Conservation (phyloP, 768 basidiomycete genomes). For the Tricholoma bakamatsutake region DNA sequence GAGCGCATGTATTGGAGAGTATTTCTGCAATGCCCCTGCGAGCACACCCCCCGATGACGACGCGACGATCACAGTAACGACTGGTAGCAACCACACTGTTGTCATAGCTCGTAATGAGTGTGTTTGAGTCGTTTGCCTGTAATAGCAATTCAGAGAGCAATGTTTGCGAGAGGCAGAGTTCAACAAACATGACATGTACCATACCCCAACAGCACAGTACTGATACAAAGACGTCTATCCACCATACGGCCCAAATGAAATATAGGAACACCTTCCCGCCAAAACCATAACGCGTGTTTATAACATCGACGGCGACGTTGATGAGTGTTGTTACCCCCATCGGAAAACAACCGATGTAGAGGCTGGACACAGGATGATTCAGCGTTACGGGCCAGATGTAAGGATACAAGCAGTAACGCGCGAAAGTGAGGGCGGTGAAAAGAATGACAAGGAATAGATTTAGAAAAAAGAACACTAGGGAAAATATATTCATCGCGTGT, state of each 20-base stretch:
- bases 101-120: conserved; percentile 55
- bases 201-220: conserved; percentile 53
- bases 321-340: conserved; percentile 54
- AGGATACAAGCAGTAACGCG: conserved; percentile 37
- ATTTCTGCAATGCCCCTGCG: conserved; percentile 38
- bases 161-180: not conserved
- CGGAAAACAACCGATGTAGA: conserved; percentile 37
- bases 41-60: conserved; percentile 62
- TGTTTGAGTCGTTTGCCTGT: conserved; percentile 49
- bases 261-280: conserved; percentile 46
- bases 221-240: conserved; percentile 51
- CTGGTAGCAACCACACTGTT: conserved; percentile 67
- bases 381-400: conserved; percentile 41
- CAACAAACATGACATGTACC: conserved; percentile 59
- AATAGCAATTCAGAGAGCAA: not conserved
- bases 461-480: conserved; percentile 25
- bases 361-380: conserved; percentile 41
- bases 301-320: conserved; percentile 33
- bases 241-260: conserved; percentile 56
- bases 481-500: conserved; percentile 28
- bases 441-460: conserved; percentile 39
- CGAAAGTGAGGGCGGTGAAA: conserved; percentile 31
- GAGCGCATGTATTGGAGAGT: conserved; percentile 43
- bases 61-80: conserved; percentile 68
- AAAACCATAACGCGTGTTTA: conserved; percentile 37